Conservation (phyloP, 1,284 basidiomycete genomes). For the Moniliella sp. region DNA sequence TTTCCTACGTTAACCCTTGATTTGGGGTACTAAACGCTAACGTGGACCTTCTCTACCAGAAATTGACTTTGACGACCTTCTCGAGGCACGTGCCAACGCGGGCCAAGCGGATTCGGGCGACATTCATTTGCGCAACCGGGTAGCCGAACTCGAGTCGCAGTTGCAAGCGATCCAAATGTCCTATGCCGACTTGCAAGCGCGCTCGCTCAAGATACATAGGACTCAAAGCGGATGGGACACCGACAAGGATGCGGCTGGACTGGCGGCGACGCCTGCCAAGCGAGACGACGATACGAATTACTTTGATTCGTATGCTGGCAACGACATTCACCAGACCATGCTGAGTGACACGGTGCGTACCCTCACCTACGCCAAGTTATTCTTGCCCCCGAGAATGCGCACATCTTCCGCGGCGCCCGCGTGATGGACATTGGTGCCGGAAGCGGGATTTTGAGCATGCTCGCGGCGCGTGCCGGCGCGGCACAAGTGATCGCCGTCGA, state of each 20-base stretch:
- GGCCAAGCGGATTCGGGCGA: neutral
- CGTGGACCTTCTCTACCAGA: too few species aligned
- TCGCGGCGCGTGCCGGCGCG: conserved; percentile 75
- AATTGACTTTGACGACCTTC: conserved; percentile 17
- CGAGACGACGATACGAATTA: conserved; percentile 78
- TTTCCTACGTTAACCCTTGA: too few species aligned
- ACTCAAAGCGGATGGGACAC: conserved; percentile 2
- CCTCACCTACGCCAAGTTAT: conserved; percentile 75
- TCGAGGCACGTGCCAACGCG: neutral
- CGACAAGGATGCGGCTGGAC: too few species aligned
- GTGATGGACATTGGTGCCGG: conserved; percentile 69
- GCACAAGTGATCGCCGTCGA: conserved; percentile 82
- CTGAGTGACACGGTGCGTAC: conserved; percentile 67
- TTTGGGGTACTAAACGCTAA: too few species aligned
- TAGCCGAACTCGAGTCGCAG: conserved; percentile 11
- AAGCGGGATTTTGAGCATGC: conserved; percentile 56
- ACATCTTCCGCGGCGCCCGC: conserved; percentile 58
- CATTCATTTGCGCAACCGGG: conserved; percentile 1
- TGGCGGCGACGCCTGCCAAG: conserved; percentile 8
- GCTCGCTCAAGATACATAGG: too few species aligned
- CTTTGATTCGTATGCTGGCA: conserved; percentile 76
- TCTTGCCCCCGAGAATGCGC: conserved; percentile 48
- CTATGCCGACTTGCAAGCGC: conserved; percentile 11
- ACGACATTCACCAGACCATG: conserved; percentile 49
- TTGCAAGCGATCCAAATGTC: conserved; percentile 9